Evolutionary conservation across 2,329 filamentous ascomycete genomes (phyloP), one percentile per base, ranked within the genome.

Genomic region (Cladosporium austrohemisphaericum): DNA sequence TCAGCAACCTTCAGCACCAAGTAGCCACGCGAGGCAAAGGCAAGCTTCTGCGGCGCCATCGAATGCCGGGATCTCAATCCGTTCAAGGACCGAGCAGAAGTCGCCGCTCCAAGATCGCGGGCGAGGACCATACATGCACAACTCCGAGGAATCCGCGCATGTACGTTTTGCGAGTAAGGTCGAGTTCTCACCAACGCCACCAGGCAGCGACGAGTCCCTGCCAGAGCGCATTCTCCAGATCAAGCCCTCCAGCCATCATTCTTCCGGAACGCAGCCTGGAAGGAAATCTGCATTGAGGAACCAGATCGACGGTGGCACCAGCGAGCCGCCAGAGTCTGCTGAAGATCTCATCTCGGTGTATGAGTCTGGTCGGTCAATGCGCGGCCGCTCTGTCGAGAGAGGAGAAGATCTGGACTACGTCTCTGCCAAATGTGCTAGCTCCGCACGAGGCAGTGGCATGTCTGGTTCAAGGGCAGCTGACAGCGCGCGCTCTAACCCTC

Each of bases 151-250:
- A n/a, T 59, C 59, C 14, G 56, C 53, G 38, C 57, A 56, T 23
- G 63, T 65, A 5, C 60, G 55, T 26, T 65, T 65, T 43, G 56
- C 62, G 50, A 60, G 57, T 55, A 63, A 64, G 52, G 55, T 63
- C 37, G 60, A 63, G 22, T 52, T 64, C 46, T 64, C 63, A 32
- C 61, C 63, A 8, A 64, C 63, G 16, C 63, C 63, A 25, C 63
- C 61, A 11, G 51, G 51, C 25, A 63, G 61, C 50, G 58, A 65
- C 33, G 62, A 60, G 29, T 62, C 28, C 4, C 31, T 43, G 2
- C 47, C 47, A 5, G 47, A 50, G 16, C 40, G 25, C 10, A 14
- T 36, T 26, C n/a, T 4, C 7, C 37, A 36, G 2, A 35, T 22
- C 37, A 41, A 31, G 22, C 18, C 28, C 13, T 7, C 31, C 18